Evolutionary conservation across 202 grass and related monocot genomes (phyloP).

Genomic region (Schoenoplectus triqueter): DNA sequence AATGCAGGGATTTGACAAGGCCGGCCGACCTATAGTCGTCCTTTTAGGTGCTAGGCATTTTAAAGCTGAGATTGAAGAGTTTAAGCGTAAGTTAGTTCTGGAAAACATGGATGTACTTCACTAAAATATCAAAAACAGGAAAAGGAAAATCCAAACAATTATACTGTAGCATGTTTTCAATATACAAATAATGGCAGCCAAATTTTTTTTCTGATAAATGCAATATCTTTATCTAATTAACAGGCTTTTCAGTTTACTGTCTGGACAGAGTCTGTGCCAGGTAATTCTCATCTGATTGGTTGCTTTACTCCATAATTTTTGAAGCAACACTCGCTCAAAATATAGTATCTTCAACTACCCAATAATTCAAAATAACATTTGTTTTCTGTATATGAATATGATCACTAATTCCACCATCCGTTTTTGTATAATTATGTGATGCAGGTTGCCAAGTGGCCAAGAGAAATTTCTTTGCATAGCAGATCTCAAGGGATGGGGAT

Average conservation of each 20-base stretch:
- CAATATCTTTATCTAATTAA: slow-evolving; percentile 10
- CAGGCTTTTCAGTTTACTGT: slow-evolving; percentile 51
- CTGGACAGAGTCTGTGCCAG: slow-evolving; percentile 48
- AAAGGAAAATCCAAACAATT: not conserved
- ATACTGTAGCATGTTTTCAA: not conserved
- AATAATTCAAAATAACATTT: not conserved
- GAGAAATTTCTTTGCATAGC: slow-evolving; percentile 53
- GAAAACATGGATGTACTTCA: not conserved
- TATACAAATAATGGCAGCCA: slow-evolving; percentile 13
- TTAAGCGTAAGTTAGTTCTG: slow-evolving; percentile 40
- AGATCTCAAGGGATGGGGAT: slow-evolving; percentile 55
- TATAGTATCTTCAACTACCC: not conserved
- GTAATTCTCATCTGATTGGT: slow-evolving; percentile 23
- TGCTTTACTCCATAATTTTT: not conserved
- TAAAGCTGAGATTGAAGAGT: slow-evolving; percentile 49
- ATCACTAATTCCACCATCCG: not conserved
- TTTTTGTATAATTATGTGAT: slow-evolving; percentile 16
- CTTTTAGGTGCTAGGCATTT: slow-evolving; percentile 45
- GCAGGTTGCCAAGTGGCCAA: slow-evolving; percentile 48
- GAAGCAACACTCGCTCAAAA: not conserved
- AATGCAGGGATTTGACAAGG: slow-evolving; percentile 48
- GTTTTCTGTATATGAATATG: not conserved
- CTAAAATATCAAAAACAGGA: not conserved
- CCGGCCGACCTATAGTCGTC: slow-evolving; percentile 39
- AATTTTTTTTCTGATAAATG: slow-evolving; percentile 5